These are phyloP conservation scores for Plectranthus barbatus DNA, from an alignment of 257 asterid genomes.

Conservation along the genomic window DNA sequence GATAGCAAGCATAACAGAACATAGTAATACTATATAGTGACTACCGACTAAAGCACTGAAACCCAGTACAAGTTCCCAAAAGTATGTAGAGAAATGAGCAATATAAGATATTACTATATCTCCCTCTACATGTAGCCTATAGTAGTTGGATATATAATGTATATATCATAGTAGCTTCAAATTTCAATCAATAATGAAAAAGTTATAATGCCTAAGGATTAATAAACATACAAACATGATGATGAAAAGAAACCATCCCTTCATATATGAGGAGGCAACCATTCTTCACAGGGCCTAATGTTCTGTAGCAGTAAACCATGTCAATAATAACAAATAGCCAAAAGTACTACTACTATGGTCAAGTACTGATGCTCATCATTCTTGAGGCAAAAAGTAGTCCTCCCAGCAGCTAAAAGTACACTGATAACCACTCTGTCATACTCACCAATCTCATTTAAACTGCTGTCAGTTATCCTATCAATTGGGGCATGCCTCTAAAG, in stretches of 20 bases:
- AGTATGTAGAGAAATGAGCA: background rate
- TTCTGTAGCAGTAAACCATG: background rate
- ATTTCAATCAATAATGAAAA: background rate
- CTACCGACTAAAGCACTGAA: background rate
- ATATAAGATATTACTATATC: background rate
- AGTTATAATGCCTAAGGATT: background rate
- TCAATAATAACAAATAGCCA: background rate
- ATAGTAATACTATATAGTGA: constrained; percentile 1
- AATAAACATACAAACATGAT: background rate
- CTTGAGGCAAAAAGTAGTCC: background rate
- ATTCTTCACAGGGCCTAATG: background rate
- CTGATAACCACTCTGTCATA: background rate
- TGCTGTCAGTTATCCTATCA: background rate
- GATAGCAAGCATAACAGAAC: background rate
- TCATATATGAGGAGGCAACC: background rate
- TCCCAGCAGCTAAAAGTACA: background rate
- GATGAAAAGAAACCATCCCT: background rate
- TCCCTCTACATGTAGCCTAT: background rate
- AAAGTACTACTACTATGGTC: background rate
- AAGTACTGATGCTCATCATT: background rate
- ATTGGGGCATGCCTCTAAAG: background rate
- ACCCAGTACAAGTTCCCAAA: background rate
- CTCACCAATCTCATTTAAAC: background rate
- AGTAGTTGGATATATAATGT: background rate
- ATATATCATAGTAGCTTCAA: background rate